Evolutionary conservation across 2,329 filamentous ascomycete genomes (phyloP).

Genomic region (Trichoderma harzianum): DNA sequence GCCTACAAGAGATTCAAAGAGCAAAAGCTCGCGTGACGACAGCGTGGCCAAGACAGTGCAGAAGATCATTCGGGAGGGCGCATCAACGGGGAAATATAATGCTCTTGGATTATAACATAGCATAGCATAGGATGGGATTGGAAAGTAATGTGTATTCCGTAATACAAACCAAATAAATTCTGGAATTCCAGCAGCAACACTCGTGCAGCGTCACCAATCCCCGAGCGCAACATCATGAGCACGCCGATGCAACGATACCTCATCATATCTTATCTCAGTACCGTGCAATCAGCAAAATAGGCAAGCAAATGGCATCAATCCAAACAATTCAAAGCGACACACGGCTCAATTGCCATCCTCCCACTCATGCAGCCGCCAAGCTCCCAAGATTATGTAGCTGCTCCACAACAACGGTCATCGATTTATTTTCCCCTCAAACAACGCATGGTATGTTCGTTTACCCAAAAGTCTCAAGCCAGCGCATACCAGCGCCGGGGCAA

Average conservation of each 20-base stretch:
- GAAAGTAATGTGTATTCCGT: background rate
- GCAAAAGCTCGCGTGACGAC: background rate
- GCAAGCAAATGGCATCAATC: background rate
- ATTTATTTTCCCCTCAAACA: background rate
- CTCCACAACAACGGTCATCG: background rate
- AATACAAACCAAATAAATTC: background rate
- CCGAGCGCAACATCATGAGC: background rate
- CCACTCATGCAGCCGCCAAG: background rate
- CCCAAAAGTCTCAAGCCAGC: background rate
- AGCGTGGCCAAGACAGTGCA: conserved; percentile 23
- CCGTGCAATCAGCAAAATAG: background rate
- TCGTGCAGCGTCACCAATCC: background rate
- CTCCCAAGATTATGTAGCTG: background rate
- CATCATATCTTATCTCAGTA: background rate
- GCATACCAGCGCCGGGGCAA: background rate
- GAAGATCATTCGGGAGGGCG: conserved; percentile 29
- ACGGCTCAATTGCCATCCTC: background rate
- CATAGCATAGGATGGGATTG: background rate
- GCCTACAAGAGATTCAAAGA: background rate
- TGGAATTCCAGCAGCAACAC: background rate
- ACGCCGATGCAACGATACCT: background rate
- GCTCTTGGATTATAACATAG: conserved; percentile 33
- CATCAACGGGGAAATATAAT: conserved; percentile 32
- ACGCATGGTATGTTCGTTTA: conserved; percentile 2
- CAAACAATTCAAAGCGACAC: background rate